Base-by-base conservation (phyloP, 176 grass and related monocot genomes). In the Typha latifolia region DNA sequence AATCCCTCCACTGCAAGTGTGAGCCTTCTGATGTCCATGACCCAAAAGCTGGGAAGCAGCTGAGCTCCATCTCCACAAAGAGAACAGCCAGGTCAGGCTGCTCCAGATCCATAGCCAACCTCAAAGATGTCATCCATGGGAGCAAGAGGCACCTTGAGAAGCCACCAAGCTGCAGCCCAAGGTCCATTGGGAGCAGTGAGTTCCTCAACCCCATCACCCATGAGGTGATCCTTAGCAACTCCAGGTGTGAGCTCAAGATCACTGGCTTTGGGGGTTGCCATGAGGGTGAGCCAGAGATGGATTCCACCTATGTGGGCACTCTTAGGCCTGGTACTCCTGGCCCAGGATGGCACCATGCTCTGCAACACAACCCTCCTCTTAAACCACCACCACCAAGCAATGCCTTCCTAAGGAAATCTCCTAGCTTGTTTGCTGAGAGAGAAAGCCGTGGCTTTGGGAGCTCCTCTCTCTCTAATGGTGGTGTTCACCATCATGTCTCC, bases 51-150 rank as follows among this genome's bases (percentile, higher is more conserved):
- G 89, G 14, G 22, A 77, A 53, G 21, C 70, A 81, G 62, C 77
- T 91, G 10, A 77, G 78, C 13, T 68, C 81, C 32, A 84, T 91
- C 14, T 47, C 79, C 11, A 97, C 89, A 51, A 89, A 88, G 82
- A 83, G 69, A 20, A 62, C 74, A 9, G 66, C 70, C 24, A 74
- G 94, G 47, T 97, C 94, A 10, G 94, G 89, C 0, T 97, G 94
- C 78, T 97, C 94, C 4, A 80, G 89, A 29, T 97, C 94, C 6
- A 92, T 97, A 5, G 88, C 93, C 51, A 97, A 97, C 80, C 82
- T 97, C 4, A 87, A 85, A n/a, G 88, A 97, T 62, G 93, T 97
- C 19, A 97, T 97, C 73, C 93, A 97, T 80, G 93, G 93, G 16
- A 97, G 93, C 88, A 97, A 97, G 76, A 82, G 93, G 20, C 93